Evolutionary conservation across 2,329 filamentous ascomycete genomes (phyloP).

Genomic region (Rhytidhysteron rufulum): DNA sequence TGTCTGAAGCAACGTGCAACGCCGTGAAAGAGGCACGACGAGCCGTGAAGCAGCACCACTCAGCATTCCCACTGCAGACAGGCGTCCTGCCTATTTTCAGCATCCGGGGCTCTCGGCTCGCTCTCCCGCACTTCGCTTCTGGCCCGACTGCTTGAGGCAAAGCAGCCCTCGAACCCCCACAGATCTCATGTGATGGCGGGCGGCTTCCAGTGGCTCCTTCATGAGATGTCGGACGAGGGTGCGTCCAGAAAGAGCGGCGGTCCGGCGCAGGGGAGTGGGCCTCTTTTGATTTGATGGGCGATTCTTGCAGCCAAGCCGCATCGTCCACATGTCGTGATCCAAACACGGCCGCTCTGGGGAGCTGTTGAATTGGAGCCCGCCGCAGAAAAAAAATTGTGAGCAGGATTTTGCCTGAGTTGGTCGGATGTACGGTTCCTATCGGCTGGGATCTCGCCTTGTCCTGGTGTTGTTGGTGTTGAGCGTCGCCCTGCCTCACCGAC

Average conservation of each 20-base stretch:
- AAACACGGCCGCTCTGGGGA: no score
- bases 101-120: conserved; percentile 3
- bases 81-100: conserved; percentile 1
- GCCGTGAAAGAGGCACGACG: no score
- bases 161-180: conserved; percentile 1
- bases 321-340: conserved; percentile 3
- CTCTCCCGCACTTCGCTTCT: background rate
- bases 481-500: conserved; percentile 1
- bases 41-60: no score
- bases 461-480: no score
- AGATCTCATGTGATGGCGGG: background rate
- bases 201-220: no score
- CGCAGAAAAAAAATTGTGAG: background rate
- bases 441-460: background rate
- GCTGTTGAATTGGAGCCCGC: no score
- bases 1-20: no score
- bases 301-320: background rate
- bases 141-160: background rate
- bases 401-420: conserved; percentile 3
- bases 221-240: background rate
- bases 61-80: no score
- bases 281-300: background rate
- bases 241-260: background rate
- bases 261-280: conserved; percentile 2
- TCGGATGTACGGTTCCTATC: background rate